Base-by-base conservation (phyloP, 495 filamentous ascomycete species). In the Ramalina intermedia region DNA sequence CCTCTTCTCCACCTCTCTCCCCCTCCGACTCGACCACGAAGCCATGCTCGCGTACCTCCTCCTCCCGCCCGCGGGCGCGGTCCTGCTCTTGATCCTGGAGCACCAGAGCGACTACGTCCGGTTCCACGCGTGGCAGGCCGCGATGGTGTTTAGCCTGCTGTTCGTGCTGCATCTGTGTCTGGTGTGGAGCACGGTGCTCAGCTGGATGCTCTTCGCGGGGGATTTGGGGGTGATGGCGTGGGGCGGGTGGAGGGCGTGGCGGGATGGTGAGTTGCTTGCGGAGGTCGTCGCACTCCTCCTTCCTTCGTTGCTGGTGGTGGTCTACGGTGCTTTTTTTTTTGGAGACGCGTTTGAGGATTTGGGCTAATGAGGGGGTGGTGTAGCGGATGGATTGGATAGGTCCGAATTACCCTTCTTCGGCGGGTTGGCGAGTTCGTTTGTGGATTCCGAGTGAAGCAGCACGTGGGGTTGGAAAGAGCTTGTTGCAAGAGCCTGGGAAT, bases 31-130 rank as follows among this genome's bases (percentile, higher is more conserved):
- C 64, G 84, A 88, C 57, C 79, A 87, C 55, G 91, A 96, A 69
- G 91, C 91, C 16, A 84, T 83, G 62, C 66, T 96, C 66, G 89
- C 91, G 39, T 98, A 98, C 64, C 61, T 96, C 55, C 72, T 81
- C 51, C 65, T 93, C 17, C 91, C 91, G 58, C 91, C 91, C 14
- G 79, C 88, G 0, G 91, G 90, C 24, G 85, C 80, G 24, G 85
- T 95, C 11, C 65, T 94, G 54, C 63, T 98, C 60, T 62, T 98
- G 52, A 72, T 96, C 54, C 54, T 87, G 50, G 91, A 98, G 73
- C 76, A 87, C 57, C 90, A 91, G 73, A 95, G 87, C 57, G 91
- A 96, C 66, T 98, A 94, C 62, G 91, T 98, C 36, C 93, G 87
- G 55, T 95, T 95, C 53, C 91, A 98, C 64, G 91, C 89, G 7